Base-by-base conservation (phyloP, 1,284 basidiomycete species). In the Leccinum pachyderme region DNA sequence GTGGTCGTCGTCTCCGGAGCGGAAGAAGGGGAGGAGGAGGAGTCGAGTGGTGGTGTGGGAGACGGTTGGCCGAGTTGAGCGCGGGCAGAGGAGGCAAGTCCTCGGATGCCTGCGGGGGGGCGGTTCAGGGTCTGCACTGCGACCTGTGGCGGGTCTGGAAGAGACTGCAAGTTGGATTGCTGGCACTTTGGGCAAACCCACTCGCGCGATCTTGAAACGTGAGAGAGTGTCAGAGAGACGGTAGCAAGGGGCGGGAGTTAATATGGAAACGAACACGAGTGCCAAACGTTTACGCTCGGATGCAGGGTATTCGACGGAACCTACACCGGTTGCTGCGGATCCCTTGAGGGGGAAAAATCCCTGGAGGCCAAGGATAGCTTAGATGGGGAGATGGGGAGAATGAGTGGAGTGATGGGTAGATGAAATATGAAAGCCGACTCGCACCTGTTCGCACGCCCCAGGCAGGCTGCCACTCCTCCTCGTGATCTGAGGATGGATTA, bases 391-490 rank as follows among this genome's bases (percentile, higher is more conserved):
- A 28, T 49, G 65, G 29, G 55, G 57, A 18, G 18, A 18, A 8
- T 25, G 29, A 59, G 32, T 55, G 57, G 51, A 32, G 61, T 51
- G 52, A 57, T 56, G 75, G 72, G 72, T 49, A 27, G 5, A 13
- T n/a, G 43, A n/a, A 44, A 44, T 24, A 25, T 24, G 43, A 39
- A 49, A 55, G 47, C 52, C 53, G 49, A 46, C 47, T 55, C 58
- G 53, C 59, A 86, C 93, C 93, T 56, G 95, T 98, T 56, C 95
- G 83, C 27, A 98, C 91, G 54, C 95, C 95, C 95, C 95, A 98
- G 12, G 95, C 94, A 31, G 95, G 95, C 73, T 97, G 94, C 95
- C 95, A 98, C 44, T 90, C 77, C 64, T 95, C 91, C 73, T 92
- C 89, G 60, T 92, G 89, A 76, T 91, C 88, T 90, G 65, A 46